Conservation (phyloP, 495 filamentous ascomycete genomes). For the Bombardia bombarda region DNA sequence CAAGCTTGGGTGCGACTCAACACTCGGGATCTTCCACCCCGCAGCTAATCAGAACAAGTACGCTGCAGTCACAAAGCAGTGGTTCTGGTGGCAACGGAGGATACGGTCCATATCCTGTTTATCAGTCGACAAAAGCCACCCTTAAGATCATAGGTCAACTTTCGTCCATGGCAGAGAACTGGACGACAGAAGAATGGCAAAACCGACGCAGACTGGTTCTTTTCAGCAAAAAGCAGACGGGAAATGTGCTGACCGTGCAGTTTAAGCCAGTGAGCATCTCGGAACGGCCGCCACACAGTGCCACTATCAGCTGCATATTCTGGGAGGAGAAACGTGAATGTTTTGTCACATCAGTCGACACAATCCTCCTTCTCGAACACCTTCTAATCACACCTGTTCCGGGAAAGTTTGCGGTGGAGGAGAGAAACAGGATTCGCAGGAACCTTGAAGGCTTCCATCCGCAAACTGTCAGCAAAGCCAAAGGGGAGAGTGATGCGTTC, state of each 20-base stretch:
- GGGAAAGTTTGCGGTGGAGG: constrained; percentile 80
- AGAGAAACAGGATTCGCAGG: constrained; percentile 94
- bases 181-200: constrained; percentile 72
- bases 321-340: constrained; percentile 88
- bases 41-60: constrained; percentile 77
- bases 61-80: constrained; percentile 54
- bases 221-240: constrained; percentile 72
- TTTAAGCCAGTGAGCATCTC: constrained; percentile 65
- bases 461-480: constrained; percentile 83
- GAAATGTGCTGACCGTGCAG: constrained; percentile 60
- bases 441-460: constrained; percentile 92
- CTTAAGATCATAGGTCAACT: constrained; percentile 82
- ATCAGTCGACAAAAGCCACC: constrained; percentile 69
- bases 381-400: constrained; percentile 62
- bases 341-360: constrained; percentile 93
- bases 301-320: constrained; percentile 84
- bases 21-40: constrained; percentile 42
- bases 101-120: constrained; percentile 78
- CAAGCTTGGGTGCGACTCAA: constrained; percentile 31
- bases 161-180: constrained; percentile 65
- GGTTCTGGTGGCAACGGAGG: constrained; percentile 27
- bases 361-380: constrained; percentile 84
- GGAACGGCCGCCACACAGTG: constrained; percentile 64
- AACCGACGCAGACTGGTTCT: constrained; percentile 73
- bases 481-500: constrained; percentile 86